phyloP scores from a whole-genome alignment of 352 stramenopile genomes.

The Phytophthora fragariae region DNA sequence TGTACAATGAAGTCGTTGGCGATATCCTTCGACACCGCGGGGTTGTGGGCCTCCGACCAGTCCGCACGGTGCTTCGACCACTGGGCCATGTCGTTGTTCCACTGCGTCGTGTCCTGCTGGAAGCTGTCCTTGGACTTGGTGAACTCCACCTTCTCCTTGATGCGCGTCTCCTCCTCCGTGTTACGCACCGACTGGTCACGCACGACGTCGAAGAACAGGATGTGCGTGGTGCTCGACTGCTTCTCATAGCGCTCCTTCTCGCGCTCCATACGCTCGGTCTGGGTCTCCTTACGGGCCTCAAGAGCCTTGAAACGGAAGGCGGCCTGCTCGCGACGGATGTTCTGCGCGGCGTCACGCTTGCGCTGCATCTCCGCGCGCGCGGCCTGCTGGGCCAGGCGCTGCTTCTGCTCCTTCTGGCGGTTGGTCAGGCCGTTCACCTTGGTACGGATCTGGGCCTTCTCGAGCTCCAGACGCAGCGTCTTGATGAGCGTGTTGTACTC shows the following conservation, averaged over 20 bases:
- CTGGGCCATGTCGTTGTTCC: conserved; percentile 90
- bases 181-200: conserved; percentile 74
- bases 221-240: conserved; percentile 77
- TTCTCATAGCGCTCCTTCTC: conserved; percentile 86
- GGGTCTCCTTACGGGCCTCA: conserved; percentile 78
- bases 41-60: conserved; percentile 90
- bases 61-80: conserved; percentile 89
- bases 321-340: conserved; percentile 79
- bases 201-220: conserved; percentile 88
- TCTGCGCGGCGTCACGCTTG: conserved; percentile 75
- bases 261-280: conserved; percentile 82
- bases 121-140: conserved; percentile 91
- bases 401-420: conserved; percentile 77
- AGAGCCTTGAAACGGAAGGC: conserved; percentile 81
- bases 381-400: conserved; percentile 70
- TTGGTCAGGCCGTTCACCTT: conserved; percentile 76
- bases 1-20: conserved; percentile 89
- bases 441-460: conserved; percentile 85
- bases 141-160: conserved; percentile 91
- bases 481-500: conserved; percentile 86
- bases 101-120: conserved; percentile 88
- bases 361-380: conserved; percentile 69
- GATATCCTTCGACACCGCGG: conserved; percentile 88
- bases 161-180: conserved; percentile 81
- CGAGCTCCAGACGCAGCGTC: conserved; percentile 80